A percentile compares a stretch with the other conserved stretches of the same genome.
Conservation (phyloP, 2,329 filamentous ascomycete species). For the Madurella mycetomatis region DNA sequence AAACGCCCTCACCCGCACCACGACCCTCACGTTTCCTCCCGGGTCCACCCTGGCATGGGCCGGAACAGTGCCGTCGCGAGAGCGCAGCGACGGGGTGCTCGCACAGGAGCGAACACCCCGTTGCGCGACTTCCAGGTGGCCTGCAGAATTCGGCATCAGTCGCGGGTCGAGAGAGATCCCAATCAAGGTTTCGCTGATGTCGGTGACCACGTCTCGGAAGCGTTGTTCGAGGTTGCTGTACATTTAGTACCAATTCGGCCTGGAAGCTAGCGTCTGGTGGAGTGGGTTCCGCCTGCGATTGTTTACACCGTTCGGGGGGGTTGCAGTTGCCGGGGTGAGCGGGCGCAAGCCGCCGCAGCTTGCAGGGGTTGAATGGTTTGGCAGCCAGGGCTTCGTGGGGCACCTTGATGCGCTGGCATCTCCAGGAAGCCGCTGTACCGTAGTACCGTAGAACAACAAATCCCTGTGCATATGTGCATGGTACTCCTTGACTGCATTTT, state of each 20-base stretch:
- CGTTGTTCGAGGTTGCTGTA: conserved; percentile 30
- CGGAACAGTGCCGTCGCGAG: conserved; percentile 63
- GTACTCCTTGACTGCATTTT: no score
- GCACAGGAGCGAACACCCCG: conserved; percentile 58
- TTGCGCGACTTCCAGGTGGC: conserved; percentile 16
- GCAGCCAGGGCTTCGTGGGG: background rate
- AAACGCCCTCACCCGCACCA: conserved; percentile 76
- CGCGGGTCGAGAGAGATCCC: conserved; percentile 40
- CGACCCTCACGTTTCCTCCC: conserved; percentile 76
- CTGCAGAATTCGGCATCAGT: conserved; percentile 26
- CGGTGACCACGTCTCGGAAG: conserved; percentile 37
- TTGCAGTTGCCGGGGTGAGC: conserved; percentile 23
- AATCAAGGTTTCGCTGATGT: conserved; percentile 38
- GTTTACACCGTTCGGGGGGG: conserved; percentile 19
- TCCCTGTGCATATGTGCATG: background rate
- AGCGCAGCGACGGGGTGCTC: conserved; percentile 73
- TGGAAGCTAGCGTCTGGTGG: conserved; percentile 7
- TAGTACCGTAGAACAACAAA: background rate
- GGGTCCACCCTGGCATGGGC: conserved; percentile 53
- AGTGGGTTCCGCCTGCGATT: conserved; percentile 13
- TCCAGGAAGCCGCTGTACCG: background rate
- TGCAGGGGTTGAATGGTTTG: conserved; percentile 8
- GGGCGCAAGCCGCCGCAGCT: background rate
- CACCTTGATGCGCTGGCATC: background rate
- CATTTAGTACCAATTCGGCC: conserved; percentile 17